Evolutionary conservation across 331 rosid species (phyloP).

Genomic region (Acacia concinna): DNA sequence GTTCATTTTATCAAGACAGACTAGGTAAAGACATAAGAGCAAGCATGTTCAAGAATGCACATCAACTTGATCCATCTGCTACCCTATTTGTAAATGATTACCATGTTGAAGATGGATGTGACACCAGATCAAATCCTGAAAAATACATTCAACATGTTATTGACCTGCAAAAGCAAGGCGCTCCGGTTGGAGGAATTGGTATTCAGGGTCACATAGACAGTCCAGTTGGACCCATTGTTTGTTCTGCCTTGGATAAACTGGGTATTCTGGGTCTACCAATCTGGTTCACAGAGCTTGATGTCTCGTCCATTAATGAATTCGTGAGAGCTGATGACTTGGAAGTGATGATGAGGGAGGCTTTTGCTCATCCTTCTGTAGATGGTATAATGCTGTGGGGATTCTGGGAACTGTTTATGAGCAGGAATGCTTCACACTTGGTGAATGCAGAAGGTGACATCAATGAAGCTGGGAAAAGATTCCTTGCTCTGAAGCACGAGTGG

Average conservation of each 20-base stretch:
- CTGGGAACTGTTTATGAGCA: constrained; percentile 93
- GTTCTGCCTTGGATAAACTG: constrained; percentile 71
- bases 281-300: constrained; percentile 96
- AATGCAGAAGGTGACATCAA: constrained; percentile 89
- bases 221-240: constrained; percentile 85
- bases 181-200: constrained; percentile 86
- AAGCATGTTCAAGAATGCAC: constrained; percentile 86
- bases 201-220: constrained; percentile 92
- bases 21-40: constrained; percentile 77
- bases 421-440: constrained; percentile 75
- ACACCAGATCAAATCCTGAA: constrained; percentile 79
- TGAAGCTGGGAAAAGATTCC: constrained; percentile 77
- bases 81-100: constrained; percentile 85
- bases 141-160: constrained; percentile 73
- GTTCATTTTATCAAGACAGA: constrained; percentile 81
- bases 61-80: constrained; percentile 67
- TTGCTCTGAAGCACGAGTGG: constrained; percentile 80
- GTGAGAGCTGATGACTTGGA: constrained; percentile 81
- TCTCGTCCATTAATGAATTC: constrained; percentile 70
- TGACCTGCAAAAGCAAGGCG: constrained; percentile 77
- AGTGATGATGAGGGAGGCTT: constrained; percentile 77
- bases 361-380: constrained; percentile 80
- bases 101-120: constrained; percentile 89
- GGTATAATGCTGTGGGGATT: constrained; percentile 96
- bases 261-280: constrained; percentile 84